Base-by-base conservation (phyloP, 2,329 filamentous ascomycete genomes). In the Paecilomyces dactylethromorphus region DNA sequence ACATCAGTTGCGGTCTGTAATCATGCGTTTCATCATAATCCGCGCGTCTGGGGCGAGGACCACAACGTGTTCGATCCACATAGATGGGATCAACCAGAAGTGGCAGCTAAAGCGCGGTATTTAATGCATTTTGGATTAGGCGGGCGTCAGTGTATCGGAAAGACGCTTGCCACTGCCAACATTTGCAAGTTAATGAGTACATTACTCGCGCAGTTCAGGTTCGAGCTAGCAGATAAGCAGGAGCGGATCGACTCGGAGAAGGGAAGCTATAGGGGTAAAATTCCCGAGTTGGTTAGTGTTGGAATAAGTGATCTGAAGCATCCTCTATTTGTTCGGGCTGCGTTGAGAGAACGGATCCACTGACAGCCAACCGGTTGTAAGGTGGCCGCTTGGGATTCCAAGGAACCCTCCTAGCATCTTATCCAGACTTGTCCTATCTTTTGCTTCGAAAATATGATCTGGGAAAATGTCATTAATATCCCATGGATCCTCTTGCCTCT, bases 71-170 rank as follows among this genome's bases (percentile, higher is more conserved):
- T 71, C 56, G 59, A 69, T 39, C 72, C 70, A 1, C 32, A 6
- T 2, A 61, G 73, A n/a, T 74, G 69, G 69, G 58, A 69, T 7
- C 31, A 61, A 10, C 59, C 64, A 0, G 57, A 63, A 8, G 62
- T 57, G 4, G 59, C 61, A 1, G 60, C 24, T 1, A 62, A 64
- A 11, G 61, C 65, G 1, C 60, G 64, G 15, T 65, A 66, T 10
- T 59, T 75, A 26, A 73, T 74, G 68, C 72, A 71, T 55, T 76
- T 74, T 59, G 70, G 72, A 1, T 59, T 70, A 0, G 72, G 72
- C 1, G 65, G 65, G 3, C 65, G 71, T 2, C 64, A 68, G 57
- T 76, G 71, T 55, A 71, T 75, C n/a, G 72, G 73, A 6, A 71
- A 71, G 57, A 72, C 64, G 3, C 62, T 75, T 7, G 73, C 71